Evolutionary conservation across 768 basidiomycete genomes (phyloP), one percentile per base, ranked within the genome.

Genomic region (Boletus fagicola): DNA sequence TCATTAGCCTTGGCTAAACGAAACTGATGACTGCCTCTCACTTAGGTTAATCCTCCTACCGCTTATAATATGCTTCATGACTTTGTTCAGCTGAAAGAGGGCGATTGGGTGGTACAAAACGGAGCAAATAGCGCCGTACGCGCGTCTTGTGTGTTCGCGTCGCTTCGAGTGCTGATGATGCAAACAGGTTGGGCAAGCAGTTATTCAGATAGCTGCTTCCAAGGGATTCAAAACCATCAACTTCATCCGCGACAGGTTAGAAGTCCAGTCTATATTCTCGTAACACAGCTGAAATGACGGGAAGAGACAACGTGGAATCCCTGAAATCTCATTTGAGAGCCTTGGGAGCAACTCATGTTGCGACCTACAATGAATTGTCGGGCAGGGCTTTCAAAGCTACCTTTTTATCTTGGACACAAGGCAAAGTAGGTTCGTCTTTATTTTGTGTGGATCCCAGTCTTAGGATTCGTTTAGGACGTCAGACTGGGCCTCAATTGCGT

Each of bases 71-170:
- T 95, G 86, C 79, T 95, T 11, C 78, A 78, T 35, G 83, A 88
- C 54, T 93, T 86, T 70, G 79, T 84, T 7, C 63, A 77, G 36
- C 78, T 93, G 43, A 60, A 81, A 50, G 76, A 79, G 48, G 91
- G 87, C 4, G 88, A 91, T 47, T 94, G 87, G 87, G 77, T 95
- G 16, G 68, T 94, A 12, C 92, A 94, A 71, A 94, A 94, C 59
- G 92, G 90, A 28, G 86, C 85, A 20, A 94, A 94, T 63, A 88
- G 88, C 62, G 88, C 89, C 20, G 92, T 91, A 56, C 48, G 85
- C 73, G 16, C 51, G 24, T 52, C 12, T n/a, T 11, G 24, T 10
- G 11, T 46, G 4, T 35, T 46, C 11, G 35, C 51, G n/a, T 44
- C 9, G 13, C 20, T 40, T 40, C 11, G 16, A 36, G 16, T 35